Percentiles rank a stretch among this genome's conserved stretches.
phyloP scores from a whole-genome alignment of 257 asterid species.

The Prunella vulgaris region DNA sequence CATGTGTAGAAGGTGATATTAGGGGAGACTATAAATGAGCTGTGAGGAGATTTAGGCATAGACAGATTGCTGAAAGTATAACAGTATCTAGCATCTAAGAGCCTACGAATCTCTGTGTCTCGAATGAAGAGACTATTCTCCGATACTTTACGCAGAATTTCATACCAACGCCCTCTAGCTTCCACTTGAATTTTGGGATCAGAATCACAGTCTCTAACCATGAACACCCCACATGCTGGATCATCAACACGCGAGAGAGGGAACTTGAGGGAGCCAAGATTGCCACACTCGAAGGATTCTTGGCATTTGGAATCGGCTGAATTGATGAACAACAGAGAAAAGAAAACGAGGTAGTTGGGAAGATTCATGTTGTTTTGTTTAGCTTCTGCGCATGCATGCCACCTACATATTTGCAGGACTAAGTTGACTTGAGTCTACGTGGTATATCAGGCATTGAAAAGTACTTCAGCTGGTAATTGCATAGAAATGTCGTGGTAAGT shows the following conservation, averaged over 20 bases:
- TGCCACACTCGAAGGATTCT: constrained; percentile 27
- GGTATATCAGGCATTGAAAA: background rate
- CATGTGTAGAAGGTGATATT: constrained; percentile 30
- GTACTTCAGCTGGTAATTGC: background rate
- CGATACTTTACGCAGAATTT: background rate
- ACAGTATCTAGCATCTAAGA: background rate
- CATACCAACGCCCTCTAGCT: background rate
- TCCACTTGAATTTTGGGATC: constrained; percentile 24
- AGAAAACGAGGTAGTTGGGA: background rate
- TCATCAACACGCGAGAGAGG: constrained; percentile 17
- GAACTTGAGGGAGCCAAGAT: constrained; percentile 16
- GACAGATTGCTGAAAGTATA: background rate
- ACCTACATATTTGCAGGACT: background rate
- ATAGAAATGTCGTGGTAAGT: too few species aligned
- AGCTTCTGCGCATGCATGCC: background rate
- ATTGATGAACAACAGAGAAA: background rate
- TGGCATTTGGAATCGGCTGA: constrained; percentile 27
- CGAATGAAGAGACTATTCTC: background rate
- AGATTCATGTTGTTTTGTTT: background rate
- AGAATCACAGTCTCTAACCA: background rate
- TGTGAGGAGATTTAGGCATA: constrained; percentile 6
- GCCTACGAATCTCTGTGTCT: background rate
- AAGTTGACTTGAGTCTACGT: too few species aligned
- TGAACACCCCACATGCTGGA: constrained; percentile 34
- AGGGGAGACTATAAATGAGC: constrained; percentile 18